Evolutionary conservation across 371 early-diverging fungal genomes (phyloP).

Genomic region (Zopfochytrium polystomum): DNA sequence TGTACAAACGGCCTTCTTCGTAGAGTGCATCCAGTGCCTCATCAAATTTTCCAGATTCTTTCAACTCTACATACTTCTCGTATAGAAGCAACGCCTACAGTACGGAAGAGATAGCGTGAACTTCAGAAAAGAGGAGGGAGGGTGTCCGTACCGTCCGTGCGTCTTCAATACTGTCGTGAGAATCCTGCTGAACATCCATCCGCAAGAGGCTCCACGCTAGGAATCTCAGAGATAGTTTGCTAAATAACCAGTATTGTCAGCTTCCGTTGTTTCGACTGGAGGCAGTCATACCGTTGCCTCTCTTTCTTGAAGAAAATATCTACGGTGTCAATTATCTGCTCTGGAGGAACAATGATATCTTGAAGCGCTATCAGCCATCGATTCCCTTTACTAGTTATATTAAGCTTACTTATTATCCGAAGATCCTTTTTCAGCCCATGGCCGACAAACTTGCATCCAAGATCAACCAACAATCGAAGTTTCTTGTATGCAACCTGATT

Average conservation of each 20-base stretch:
- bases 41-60: conserved; percentile 64
- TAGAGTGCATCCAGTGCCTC: conserved; percentile 77
- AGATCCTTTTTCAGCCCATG: conserved; percentile 93
- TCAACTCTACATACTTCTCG: conserved; percentile 68
- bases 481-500: conserved; percentile 58
- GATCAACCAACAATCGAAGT: conserved; percentile 79
- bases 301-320: conserved; percentile 80
- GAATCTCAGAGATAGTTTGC: conserved; percentile 84
- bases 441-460: conserved; percentile 88
- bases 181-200: conserved; percentile 77
- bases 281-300: conserved; percentile 56
- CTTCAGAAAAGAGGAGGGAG: too few species aligned
- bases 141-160: conserved; percentile 65
- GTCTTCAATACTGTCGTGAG: conserved; percentile 93
- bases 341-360: conserved; percentile 80
- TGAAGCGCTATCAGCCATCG: not conserved
- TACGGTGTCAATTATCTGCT: conserved; percentile 88
- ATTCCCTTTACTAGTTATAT: not conserved
- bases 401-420: conserved; percentile 43
- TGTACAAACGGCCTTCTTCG: conserved; percentile 64
- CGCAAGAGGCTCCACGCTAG: conserved; percentile 88
- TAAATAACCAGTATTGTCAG: conserved; percentile 5
- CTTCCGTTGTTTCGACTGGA: not conserved
- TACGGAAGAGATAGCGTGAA: too few species aligned
- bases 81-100: conserved; percentile 76